A percentile compares a stretch with the other conserved stretches of the same genome.
phyloP scores from a whole-genome alignment of 257 asterid species.

The Solanum etuberosum region DNA sequence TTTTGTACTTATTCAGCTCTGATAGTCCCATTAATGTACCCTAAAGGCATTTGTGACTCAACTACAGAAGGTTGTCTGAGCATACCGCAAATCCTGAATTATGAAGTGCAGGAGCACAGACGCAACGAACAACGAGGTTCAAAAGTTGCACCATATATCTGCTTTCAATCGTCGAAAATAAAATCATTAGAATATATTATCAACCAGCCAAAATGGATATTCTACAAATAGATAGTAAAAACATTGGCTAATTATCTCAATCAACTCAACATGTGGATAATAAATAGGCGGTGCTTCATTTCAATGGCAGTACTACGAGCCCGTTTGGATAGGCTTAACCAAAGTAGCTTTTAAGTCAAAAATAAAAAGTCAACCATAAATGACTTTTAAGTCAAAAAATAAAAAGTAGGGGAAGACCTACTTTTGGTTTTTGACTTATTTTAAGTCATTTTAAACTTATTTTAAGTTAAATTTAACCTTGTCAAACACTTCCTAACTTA shows the following conservation, averaged over 20 bases:
- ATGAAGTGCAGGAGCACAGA: slow-evolving; percentile 90
- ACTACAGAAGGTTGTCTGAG: background rate
- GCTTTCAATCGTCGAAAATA: slow-evolving; percentile 19
- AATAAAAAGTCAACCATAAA: no score
- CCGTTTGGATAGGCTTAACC: no score
- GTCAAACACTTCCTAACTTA: no score
- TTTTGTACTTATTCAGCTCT: background rate
- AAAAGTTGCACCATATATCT: slow-evolving; percentile 94
- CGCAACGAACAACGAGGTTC: slow-evolving; percentile 59
- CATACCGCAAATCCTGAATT: slow-evolving; percentile 97
- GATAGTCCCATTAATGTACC: background rate
- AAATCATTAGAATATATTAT: background rate
- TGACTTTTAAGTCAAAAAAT: no score
- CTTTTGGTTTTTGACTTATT: no score
- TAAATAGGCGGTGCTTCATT: background rate
- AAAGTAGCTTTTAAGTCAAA: no score
- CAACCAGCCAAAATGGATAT: background rate
- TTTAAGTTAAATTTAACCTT: no score
- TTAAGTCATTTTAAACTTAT: no score
- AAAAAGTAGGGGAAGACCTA: no score
- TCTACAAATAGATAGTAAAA: background rate
- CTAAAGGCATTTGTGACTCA: background rate
- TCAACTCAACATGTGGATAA: background rate
- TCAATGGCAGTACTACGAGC: background rate
- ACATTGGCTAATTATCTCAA: background rate